A percentile compares a stretch with the other conserved stretches of the same genome.
Evolutionary conservation across 352 stramenopile species (phyloP).

Genomic region (Pilasporangium apinafurcum): DNA sequence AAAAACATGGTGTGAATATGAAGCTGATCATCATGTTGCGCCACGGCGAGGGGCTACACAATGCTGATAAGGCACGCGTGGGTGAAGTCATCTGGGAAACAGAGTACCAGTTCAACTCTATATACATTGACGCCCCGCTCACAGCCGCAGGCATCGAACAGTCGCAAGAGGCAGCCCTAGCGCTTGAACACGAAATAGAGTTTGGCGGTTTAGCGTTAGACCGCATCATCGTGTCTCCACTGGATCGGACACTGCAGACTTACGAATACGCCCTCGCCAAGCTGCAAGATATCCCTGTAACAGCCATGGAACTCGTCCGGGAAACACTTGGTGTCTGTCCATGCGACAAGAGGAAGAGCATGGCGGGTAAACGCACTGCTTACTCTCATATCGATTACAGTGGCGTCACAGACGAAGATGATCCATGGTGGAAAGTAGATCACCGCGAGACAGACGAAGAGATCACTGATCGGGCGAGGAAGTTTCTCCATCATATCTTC

Average conservation of each 20-base stretch:
- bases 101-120: constrained; percentile 31
- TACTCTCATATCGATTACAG: constrained; percentile 53
- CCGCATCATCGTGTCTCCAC: constrained; percentile 53
- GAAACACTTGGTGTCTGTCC: constrained; percentile 66
- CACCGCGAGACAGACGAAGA: constrained; percentile 58
- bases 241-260: constrained; percentile 62
- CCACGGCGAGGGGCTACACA: constrained; percentile 63
- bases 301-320: constrained; percentile 39
- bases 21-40: constrained; percentile 50
- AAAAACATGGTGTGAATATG: constrained; percentile 7
- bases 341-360: constrained; percentile 45
- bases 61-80: constrained; percentile 52
- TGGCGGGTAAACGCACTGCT: constrained; percentile 22
- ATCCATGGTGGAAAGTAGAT: constrained; percentile 45
- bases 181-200: constrained; percentile 3
- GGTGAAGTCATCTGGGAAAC: constrained; percentile 42
- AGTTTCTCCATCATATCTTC: constrained; percentile 48
- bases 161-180: not conserved
- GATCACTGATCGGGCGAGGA: constrained; percentile 37
- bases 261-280: constrained; percentile 32
- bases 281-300: constrained; percentile 27
- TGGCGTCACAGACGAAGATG: constrained; percentile 29
- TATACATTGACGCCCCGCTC: constrained; percentile 58
- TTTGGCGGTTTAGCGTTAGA: constrained; percentile 16
- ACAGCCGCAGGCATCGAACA: constrained; percentile 28